phyloP scores from a whole-genome alignment of 1,284 basidiomycete genomes.

The Ustilago hordei region DNA sequence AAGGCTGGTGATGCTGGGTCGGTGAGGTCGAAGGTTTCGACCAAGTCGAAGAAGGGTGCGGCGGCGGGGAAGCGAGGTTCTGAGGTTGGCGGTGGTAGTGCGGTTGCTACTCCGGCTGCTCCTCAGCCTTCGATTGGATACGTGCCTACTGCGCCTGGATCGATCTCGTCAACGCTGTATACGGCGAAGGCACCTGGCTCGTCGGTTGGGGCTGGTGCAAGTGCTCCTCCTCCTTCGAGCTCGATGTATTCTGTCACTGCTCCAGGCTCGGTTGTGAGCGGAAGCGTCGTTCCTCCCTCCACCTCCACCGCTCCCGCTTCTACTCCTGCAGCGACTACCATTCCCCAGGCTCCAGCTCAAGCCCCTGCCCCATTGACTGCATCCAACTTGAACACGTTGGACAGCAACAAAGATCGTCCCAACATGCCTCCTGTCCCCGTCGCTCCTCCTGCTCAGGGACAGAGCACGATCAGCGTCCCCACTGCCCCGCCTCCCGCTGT shows the following conservation, averaged over 20 bases:
- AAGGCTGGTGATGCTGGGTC: constrained; percentile 38
- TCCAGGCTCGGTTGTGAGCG: constrained; percentile 30
- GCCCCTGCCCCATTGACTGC: constrained; percentile 35
- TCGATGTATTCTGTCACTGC: constrained; percentile 44
- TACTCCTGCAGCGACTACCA: neutral
- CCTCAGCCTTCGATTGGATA: constrained; percentile 32
- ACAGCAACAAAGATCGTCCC: constrained; percentile 29
- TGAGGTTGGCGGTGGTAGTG: neutral
- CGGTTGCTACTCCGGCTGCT: constrained; percentile 11
- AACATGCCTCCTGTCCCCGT: constrained; percentile 46
- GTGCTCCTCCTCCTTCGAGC: constrained; percentile 17
- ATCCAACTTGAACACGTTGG: constrained; percentile 34
- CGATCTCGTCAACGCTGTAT: constrained; percentile 39
- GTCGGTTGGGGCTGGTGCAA: constrained; percentile 19
- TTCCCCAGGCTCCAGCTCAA: constrained; percentile 5
- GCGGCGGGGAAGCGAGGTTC: constrained; percentile 19
- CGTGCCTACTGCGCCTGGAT: constrained; percentile 37
- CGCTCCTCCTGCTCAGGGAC: constrained; percentile 31
- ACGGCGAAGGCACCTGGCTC: constrained; percentile 45
- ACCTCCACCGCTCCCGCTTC: neutral
- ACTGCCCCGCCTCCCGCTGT: constrained; percentile 48
- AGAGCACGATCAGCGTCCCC: constrained; percentile 41
- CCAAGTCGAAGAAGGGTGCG: constrained; percentile 29
- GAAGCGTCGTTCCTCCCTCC: neutral
- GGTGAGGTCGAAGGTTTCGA: constrained; percentile 39